Base-by-base conservation (phyloP, 768 basidiomycete species). In the Daedaleopsis nitida region DNA sequence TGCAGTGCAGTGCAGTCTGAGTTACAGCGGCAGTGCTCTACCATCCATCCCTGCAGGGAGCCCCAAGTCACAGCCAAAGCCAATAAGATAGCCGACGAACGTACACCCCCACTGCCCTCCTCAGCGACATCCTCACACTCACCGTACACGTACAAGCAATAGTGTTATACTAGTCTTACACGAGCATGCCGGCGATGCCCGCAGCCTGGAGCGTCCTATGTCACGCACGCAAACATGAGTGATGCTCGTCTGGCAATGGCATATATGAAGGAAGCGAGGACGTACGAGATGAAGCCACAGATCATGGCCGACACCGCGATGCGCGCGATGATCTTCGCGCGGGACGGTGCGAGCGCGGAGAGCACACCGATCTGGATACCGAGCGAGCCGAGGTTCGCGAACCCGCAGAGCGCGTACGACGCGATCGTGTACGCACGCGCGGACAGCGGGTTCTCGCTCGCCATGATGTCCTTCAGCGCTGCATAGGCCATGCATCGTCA, bases 341-440 rank as follows among this genome's bases (percentile, higher is more conserved):
- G 83, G 23, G 87, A 78, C 4, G 89, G 89, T 21, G 89, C 89
- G 27, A 91, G 78, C 23, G 87, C 86, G 50, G 80, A 78, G 52
- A 91, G 78, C 70, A 91, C 89, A 69, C 89, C 89, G 61, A 91
- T 84, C 73, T 94, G 91, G 66, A 96, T 93, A 69, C 94, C 94
- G 24, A 94, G 78, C 8, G 91, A 91, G 57, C 89, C 86, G 48
- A 93, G 78, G 72, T 96, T 96, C 60, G 92, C 92, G 69, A 96
- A 96, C 11, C 95, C 95, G 73, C 93, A 95, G 16, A 96, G 86
- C 16, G 89, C 88, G 72, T 95, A 96, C 37, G 89, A 86, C 14
- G 89, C 86, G 66, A 96, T 94, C 55, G 88, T 89, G 75, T 80
- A 94, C 21, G 86, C 91, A 58, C 90, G 91, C 34, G 75, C 79